Conservation (phyloP, 139 green algal genomes). For the Gonium pectorale region DNA sequence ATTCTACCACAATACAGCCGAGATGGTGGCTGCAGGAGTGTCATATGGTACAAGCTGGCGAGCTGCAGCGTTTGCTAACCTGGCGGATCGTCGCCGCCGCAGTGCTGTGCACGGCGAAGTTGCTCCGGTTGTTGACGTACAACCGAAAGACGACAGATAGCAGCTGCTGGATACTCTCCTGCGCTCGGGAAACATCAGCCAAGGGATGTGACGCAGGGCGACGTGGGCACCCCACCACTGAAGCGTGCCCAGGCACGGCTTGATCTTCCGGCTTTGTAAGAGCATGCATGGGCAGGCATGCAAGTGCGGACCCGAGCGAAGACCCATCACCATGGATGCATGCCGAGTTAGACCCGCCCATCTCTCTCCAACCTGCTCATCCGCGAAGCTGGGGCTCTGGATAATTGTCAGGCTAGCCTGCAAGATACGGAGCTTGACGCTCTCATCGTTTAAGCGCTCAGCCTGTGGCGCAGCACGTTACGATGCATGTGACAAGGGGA, state of each 20-base stretch:
- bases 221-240: too few relatives aligned
- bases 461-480: slow-evolving; percentile 23
- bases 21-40: too few relatives aligned
- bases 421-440: slow-evolving; percentile 31
- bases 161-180: slow-evolving; percentile 70
- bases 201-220: too few relatives aligned
- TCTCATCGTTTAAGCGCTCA: slow-evolving; percentile 40
- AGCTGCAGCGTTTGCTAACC: slow-evolving; percentile 46
- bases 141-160: slow-evolving; percentile 76
- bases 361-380: slow-evolving; percentile 42
- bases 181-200: slow-evolving; percentile 1
- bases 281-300: too few relatives aligned
- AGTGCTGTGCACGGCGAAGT: slow-evolving; percentile 78
- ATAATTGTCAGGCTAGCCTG: slow-evolving; percentile 41
- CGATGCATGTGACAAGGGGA: too few relatives aligned
- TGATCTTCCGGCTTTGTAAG: too few relatives aligned
- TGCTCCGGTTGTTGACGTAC: slow-evolving; percentile 50
- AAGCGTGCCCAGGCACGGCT: too few relatives aligned
- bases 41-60: too few relatives aligned
- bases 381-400: slow-evolving; percentile 35
- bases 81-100: slow-evolving; percentile 85
- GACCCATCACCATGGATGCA: too few relatives aligned
- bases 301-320: too few relatives aligned
- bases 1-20: too few relatives aligned
- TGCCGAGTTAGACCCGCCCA: too few relatives aligned